Evolutionary conservation across 1,284 basidiomycete genomes (phyloP).

Genomic region (Trametes polyzona): DNA sequence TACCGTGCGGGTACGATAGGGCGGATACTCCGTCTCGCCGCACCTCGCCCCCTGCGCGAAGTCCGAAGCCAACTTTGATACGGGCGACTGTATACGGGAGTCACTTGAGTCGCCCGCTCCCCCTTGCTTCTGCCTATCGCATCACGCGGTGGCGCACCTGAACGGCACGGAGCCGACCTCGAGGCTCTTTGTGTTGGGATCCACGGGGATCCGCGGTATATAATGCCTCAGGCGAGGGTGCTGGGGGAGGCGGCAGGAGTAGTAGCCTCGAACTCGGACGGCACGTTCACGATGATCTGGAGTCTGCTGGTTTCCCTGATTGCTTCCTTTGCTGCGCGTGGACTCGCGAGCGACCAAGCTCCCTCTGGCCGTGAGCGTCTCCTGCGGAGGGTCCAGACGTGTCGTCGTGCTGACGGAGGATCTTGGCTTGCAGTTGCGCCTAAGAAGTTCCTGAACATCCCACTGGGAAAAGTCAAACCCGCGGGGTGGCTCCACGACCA

Average conservation of each 20-base stretch:
- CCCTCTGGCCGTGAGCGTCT: slow-evolving; percentile 18
- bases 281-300: slow-evolving; percentile 21
- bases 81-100: slow-evolving; percentile 18
- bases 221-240: slow-evolving; percentile 12
- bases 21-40: slow-evolving; percentile 9
- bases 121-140: slow-evolving; percentile 12
- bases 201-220: slow-evolving; percentile 8
- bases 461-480: slow-evolving; percentile 51
- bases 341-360: slow-evolving; percentile 11
- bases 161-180: background rate
- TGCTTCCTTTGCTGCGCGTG: slow-evolving; percentile 13
- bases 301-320: slow-evolving; percentile 17
- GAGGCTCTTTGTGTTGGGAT: background rate
- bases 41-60: slow-evolving; percentile 1
- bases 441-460: slow-evolving; percentile 52
- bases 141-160: slow-evolving; percentile 20
- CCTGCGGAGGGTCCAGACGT: background rate
- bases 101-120: slow-evolving; percentile 11
- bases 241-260: background rate
- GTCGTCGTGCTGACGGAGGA: background rate
- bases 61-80: slow-evolving; percentile 15
- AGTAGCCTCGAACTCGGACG: too few species aligned
- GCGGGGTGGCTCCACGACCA: slow-evolving; percentile 59
- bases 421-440: slow-evolving; percentile 46
- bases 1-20: background rate